These are phyloP conservation scores for Mycena leptocephala DNA, from an alignment of 768 basidiomycete species.

Conservation along the genomic window DNA sequence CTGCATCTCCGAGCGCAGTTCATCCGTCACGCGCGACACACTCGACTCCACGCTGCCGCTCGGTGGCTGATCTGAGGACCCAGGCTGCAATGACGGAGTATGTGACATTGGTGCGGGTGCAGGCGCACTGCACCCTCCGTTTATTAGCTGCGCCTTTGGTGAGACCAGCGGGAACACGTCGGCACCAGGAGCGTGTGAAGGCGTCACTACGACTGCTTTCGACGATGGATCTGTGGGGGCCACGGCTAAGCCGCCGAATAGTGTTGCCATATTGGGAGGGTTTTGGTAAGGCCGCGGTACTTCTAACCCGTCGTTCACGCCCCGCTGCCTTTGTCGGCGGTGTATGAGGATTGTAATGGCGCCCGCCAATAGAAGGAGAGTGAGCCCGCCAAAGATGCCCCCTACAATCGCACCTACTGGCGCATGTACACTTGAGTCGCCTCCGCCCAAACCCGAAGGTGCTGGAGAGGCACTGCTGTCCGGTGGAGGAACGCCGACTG, in stretches of 20 bases:
- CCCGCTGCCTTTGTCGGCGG: background rate
- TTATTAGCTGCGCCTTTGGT: background rate
- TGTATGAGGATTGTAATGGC: background rate
- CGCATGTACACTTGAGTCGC: background rate
- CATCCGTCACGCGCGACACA: background rate
- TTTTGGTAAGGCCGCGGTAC: background rate
- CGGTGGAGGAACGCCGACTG: background rate
- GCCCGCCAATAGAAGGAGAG: background rate
- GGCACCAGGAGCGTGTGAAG: background rate
- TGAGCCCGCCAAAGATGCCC: background rate
- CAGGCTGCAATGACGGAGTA: background rate
- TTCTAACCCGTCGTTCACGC: background rate
- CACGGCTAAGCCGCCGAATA: background rate
- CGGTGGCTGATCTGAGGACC: background rate
- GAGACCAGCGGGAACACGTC: background rate
- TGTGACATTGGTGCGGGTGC: background rate
- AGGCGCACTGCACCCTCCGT: background rate
- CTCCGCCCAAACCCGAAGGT: background rate
- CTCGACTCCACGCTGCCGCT: background rate
- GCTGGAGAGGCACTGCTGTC: background rate
- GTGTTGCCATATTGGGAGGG: background rate
- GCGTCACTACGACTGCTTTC: background rate
- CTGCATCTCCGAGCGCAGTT: constrained; percentile 17
- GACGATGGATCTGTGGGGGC: background rate
- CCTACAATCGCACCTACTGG: background rate